These are phyloP conservation scores for Astragalus glycyphyllos DNA, from an alignment of 306 rosid species.

Conservation along the genomic window DNA sequence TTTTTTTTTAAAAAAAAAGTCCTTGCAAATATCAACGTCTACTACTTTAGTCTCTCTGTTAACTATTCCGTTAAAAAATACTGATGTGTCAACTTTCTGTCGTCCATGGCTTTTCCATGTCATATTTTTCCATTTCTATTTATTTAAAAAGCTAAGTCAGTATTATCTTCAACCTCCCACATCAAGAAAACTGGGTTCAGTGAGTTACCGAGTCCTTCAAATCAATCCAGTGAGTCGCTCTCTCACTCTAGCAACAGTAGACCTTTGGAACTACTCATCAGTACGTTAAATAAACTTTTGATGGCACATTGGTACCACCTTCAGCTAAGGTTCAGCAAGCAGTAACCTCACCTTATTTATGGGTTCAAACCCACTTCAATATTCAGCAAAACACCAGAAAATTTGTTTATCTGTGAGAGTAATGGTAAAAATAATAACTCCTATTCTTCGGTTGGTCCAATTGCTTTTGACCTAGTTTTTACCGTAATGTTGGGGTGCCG, in stretches of 20 bases:
- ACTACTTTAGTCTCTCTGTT: too few relatives aligned
- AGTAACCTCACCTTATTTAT: slow-evolving; percentile 54
- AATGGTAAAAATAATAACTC: slow-evolving; percentile 39
- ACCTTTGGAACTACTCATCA: slow-evolving; percentile 60
- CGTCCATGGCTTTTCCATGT: too few relatives aligned
- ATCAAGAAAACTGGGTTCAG: too few relatives aligned
- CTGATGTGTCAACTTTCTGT: too few relatives aligned
- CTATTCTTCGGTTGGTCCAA: slow-evolving; percentile 56
- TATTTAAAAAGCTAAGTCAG: too few relatives aligned
- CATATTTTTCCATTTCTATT: too few relatives aligned
- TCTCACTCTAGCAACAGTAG: slow-evolving; percentile 52
- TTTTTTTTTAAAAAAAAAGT: too few relatives aligned
- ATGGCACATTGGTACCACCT: background rate
- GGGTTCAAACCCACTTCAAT: slow-evolving; percentile 28
- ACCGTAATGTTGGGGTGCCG: slow-evolving; percentile 39
- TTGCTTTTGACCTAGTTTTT: slow-evolving; percentile 55
- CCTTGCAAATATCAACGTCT: too few relatives aligned
- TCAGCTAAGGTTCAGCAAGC: slow-evolving; percentile 44
- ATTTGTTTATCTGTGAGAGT: slow-evolving; percentile 47
- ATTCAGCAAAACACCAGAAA: background rate
- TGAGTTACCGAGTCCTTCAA: slow-evolving; percentile 54
- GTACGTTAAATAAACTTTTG: slow-evolving; percentile 43
- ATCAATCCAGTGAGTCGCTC: slow-evolving; percentile 35
- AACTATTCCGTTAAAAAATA: too few relatives aligned
- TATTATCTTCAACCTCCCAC: too few relatives aligned